Evolutionary conservation across 148 eudicot genomes (phyloP).

Genomic region (Chenopodium album): DNA sequence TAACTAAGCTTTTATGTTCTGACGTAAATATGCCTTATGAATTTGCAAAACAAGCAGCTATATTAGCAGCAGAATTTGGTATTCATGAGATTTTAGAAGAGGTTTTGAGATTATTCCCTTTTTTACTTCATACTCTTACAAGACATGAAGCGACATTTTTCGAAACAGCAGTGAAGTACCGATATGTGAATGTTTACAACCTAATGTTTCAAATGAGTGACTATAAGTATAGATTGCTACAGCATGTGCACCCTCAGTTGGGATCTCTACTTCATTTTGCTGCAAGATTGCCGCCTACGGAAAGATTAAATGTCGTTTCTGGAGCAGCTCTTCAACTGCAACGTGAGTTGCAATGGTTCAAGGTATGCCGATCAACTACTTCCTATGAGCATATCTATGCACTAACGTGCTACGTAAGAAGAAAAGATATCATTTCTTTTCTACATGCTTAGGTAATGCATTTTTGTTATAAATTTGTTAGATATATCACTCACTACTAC

Average conservation of each 20-base stretch:
- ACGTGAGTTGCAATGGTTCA: background rate
- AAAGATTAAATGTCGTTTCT: background rate
- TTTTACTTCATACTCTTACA: background rate
- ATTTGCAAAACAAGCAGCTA: no score
- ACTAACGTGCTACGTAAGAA: no score
- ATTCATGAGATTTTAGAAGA: background rate
- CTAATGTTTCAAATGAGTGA: background rate
- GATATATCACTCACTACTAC: no score
- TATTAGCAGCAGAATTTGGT: background rate
- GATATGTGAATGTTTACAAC: background rate
- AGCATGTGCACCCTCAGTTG: background rate
- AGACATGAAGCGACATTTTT: background rate
- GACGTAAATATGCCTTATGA: no score
- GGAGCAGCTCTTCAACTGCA: background rate
- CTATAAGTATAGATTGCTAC: background rate
- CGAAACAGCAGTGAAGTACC: background rate
- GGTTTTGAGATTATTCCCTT: background rate
- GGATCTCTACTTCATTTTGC: background rate
- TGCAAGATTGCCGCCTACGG: background rate
- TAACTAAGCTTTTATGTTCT: no score
- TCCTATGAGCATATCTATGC: no score
- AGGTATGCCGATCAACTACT: background rate
- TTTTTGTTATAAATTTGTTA: no score
- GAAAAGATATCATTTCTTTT: no score
- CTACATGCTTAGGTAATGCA: no score